Evolutionary conservation across 2,329 filamentous ascomycete genomes (phyloP), one percentile per base, ranked within the genome.

Genomic region (Pseudogymnoascus sp.): DNA sequence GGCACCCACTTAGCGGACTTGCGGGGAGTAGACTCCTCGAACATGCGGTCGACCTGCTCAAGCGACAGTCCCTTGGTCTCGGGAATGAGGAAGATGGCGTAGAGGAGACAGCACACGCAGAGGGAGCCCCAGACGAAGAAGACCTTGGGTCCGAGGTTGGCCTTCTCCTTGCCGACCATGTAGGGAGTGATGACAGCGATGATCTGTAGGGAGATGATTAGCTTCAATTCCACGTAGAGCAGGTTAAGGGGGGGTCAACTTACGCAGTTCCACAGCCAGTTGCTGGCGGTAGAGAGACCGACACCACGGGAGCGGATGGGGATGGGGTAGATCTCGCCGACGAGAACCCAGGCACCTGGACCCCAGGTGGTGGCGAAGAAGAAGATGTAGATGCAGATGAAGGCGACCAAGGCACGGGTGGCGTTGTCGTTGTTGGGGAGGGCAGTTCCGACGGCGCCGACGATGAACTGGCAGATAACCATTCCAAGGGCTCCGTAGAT

Each of bases 321-420:
- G 62, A 96, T 84, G 64, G 91, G 91, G 84, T 89, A 96, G 76
- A 94, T 89, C 79, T 96, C 91, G 73, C 91, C 91, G 71, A 93
- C 92, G 70, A 94, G 83, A 62, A 87, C 84, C 88, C 88, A 91
- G 61, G 88, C 82, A 60, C 85, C 68, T 2, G 91, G 90, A 62
- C 91, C 91, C 91, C 91, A 96, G 67, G 91, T 96, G 64, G 84
- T 86, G 65, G 91, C 91, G 75, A 96, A 96, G 82, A 88, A 93
- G 83, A 91, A 92, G 81, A 96, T 92, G 82, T 92, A 94, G 79
- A 96, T 87, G 78, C 87, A 89, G 73, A 94, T 94, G 79, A 95
- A 94, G 65, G 90, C 85, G 68, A 96, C 91, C 81, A 92, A 87
- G 60, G 88, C 84, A 70, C 82, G 80, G 70, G 83, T 79, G 40